Evolutionary conservation across 495 filamentous ascomycete species (phyloP), one percentile per base, ranked within the genome.

Genomic region (Aspergillus bridgeri): DNA sequence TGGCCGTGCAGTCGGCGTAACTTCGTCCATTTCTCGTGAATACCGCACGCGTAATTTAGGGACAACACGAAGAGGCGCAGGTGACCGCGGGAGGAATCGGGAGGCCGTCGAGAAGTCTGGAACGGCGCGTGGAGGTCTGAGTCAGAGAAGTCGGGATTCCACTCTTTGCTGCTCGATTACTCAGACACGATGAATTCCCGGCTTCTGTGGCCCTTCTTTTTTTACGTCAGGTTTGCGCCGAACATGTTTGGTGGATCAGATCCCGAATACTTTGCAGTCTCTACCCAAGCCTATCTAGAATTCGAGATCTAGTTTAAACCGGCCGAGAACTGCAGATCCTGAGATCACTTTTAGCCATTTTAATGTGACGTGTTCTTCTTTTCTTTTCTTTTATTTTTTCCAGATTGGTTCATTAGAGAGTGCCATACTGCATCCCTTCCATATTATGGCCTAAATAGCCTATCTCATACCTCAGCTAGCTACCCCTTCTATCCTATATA

Each of bases 11-110:
- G 4, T 19, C 53, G 18, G 24, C 15, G 24, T 47, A 25, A 48
- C 24, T 20, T 45, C 9, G 9, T 9, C 17, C 38, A 2, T 57
- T 50, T 51, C 55, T 25, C 42, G n/a, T 0, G 3, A 19, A 43
- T 45, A 51, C 47, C 4, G 9, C 7, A 3, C 6, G n/a, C 9
- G 48, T 57, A 46, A 51, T 50, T 25, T 44, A 21, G 23, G 20
- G 20, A n/a, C n/a, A 21, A 48, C 2, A 45, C 46, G 55, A 51
- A 44, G 42, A 3, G 18, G 17, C 2, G 58, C 69, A 70, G 67
- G 64, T 72, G 69, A 72, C 62, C 18, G 67, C 69, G 69, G 69
- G 55, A 60, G 42, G 58, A 65, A 57, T 54, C 69, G 69, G 69
- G 60, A 52, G 58, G 58, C 20, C 43, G 53, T 4, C 7, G 25